Conservation (phyloP, 1,139 yeast genomes). For the Kurtzmaniella quercitrusa region DNA sequence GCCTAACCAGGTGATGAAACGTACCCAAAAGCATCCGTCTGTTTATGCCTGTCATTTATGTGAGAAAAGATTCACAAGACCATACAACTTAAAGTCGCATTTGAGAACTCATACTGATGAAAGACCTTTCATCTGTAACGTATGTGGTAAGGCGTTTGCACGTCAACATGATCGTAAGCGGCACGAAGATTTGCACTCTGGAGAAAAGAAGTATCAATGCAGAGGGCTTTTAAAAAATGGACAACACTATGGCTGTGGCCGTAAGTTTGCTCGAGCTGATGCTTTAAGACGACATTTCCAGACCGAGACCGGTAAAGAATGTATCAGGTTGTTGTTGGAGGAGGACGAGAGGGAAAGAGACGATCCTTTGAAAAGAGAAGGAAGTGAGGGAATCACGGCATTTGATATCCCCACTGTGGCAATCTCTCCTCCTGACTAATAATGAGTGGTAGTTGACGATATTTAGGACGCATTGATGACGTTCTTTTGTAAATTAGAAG, state of each 20-base stretch:
- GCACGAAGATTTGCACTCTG: constrained; percentile 90
- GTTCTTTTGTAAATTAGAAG: neutral
- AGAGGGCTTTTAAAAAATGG: constrained; percentile 67
- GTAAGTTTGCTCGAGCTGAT: constrained; percentile 92
- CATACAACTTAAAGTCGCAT: constrained; percentile 89
- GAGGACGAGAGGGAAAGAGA: constrained; percentile 43
- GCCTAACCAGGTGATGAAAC: constrained; percentile 45
- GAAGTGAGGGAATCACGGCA: constrained; percentile 6
- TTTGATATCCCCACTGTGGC: constrained; percentile 30
- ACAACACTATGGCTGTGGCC: constrained; percentile 83
- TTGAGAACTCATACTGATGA: constrained; percentile 92
- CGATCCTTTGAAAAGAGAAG: constrained; percentile 3
- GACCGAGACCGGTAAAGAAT: constrained; percentile 86
- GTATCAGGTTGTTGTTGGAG: constrained; percentile 70
- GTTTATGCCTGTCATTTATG: constrained; percentile 81
- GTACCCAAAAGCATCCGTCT: constrained; percentile 74
- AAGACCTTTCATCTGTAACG: constrained; percentile 79
- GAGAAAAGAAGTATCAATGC: constrained; percentile 86
- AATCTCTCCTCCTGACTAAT: constrained; percentile 34
- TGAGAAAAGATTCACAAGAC: constrained; percentile 83
- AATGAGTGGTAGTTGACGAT: neutral
- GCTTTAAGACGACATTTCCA: constrained; percentile 92
- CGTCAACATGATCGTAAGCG: constrained; percentile 92
- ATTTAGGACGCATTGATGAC: neutral
- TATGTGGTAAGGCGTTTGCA: constrained; percentile 94